Conservation (phyloP, 257 asterid species). For the Lavandula angustifolia region DNA sequence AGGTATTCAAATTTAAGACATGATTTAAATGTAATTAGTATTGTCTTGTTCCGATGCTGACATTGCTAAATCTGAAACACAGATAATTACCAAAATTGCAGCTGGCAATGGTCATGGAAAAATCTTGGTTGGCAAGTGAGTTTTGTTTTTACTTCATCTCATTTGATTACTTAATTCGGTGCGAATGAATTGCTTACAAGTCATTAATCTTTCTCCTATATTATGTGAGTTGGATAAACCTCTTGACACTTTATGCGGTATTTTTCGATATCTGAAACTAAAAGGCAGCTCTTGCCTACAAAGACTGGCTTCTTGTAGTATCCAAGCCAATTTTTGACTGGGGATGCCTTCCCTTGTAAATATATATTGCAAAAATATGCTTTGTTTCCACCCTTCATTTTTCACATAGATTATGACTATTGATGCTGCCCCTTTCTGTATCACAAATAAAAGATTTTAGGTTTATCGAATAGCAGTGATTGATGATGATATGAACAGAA, state of each 20-base stretch:
- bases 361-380: neutral
- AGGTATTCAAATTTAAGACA: conserved; percentile 48
- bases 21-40: neutral
- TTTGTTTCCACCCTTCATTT: neutral
- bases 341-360: too few relatives aligned
- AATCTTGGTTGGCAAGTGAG: conserved; percentile 91
- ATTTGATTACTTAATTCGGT: conserved; percentile 11
- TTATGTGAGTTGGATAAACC: conserved; percentile 12
- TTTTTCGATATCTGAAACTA: too few relatives aligned
- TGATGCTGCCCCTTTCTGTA: neutral
- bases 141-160: conserved; percentile 21
- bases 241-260: neutral
- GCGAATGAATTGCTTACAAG: conserved; percentile 7
- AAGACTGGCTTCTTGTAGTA: too few relatives aligned
- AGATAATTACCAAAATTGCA: conserved; percentile 88
- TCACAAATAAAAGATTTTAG: neutral
- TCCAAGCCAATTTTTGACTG: too few relatives aligned
- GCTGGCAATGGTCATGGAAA: conserved; percentile 92
- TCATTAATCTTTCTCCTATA: neutral
- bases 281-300: too few relatives aligned
- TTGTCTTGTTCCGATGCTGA: conserved; percentile 32
- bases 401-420: neutral
- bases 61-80: conserved; percentile 36
- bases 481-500: conserved; percentile 13
- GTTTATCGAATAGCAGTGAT: neutral